Evolutionary conservation across 1,284 basidiomycete species (phyloP), one percentile per base, ranked within the genome.

Genomic region (Cutaneotrichosporon cavernicola): DNA sequence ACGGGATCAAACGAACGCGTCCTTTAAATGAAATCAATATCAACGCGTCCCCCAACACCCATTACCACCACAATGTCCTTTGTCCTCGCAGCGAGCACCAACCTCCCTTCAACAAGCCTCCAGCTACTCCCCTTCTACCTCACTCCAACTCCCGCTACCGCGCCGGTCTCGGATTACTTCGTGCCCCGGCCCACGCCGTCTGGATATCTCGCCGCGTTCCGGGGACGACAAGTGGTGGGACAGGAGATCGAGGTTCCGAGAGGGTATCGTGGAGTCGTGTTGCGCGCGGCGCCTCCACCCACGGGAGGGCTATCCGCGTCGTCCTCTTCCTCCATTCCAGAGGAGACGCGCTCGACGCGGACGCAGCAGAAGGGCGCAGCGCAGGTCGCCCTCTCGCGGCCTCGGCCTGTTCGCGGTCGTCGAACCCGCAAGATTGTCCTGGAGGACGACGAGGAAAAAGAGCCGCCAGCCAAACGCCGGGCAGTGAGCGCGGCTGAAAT

Each of bases 51-150:
- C n/a, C n/a, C 40, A 9, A 43, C 40, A 43, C 13, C 38, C 5
- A 49, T 21, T 21, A 49, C 6, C n/a, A 2, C 10, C 22, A 57
- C 57, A 18, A 62, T 64, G 68, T 61, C 62, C 13, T 61, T 65
- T 46, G 52, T 67, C 56, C 57, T 67, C 32, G 59, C 61, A 18
- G 32, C 62, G 2, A 40, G 43, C 6, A 10, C 56, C 3, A 51
- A 18, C 22, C 56, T 18, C 1, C 10, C 67, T 2, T 51, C 67
- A 5, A 55, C 53, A 4, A n/a, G 67, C 3, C 69, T 76, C n/a
- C 67, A 76, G 58, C 72, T 79, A 63, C 70, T 79, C 32, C 77
- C 77, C 9, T 77, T 79, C 66, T 65, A 72, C 13, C 74, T 79
- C 14, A 70, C n/a, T 31, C 72, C 52, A 21, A 58, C 31, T 58